Evolutionary conservation across 371 early-diverging fungal genomes (phyloP).

Genomic region (Mucor saturninus): DNA sequence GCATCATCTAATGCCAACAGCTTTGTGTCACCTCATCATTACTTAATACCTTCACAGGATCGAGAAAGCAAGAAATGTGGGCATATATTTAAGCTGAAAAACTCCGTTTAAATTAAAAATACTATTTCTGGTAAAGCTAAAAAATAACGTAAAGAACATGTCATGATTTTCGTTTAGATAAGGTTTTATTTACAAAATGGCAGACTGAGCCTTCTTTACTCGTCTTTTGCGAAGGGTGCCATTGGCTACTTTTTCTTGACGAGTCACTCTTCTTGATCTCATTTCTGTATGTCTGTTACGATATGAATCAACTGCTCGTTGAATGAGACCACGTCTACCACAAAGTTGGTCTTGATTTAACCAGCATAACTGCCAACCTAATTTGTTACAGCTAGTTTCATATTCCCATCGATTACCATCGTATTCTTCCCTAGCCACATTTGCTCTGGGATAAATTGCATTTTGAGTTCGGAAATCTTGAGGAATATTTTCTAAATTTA

Average conservation of each 20-base stretch:
- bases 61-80: background rate
- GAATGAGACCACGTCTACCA: slow-evolving; percentile 86
- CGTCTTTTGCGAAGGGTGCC: slow-evolving; percentile 67
- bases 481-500: slow-evolving; percentile 62
- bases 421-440: slow-evolving; percentile 65
- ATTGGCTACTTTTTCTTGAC: slow-evolving; percentile 75
- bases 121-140: background rate
- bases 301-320: slow-evolving; percentile 90
- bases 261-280: slow-evolving; percentile 72
- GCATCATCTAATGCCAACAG: background rate
- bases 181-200: slow-evolving; percentile 9
- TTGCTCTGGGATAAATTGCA: slow-evolving; percentile 87
- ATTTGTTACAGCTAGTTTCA: slow-evolving; percentile 84
- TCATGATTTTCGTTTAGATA: background rate
- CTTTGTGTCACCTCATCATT: background rate
- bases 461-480: slow-evolving; percentile 75
- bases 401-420: slow-evolving; percentile 90
- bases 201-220: slow-evolving; percentile 26
- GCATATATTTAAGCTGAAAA: slow-evolving; percentile 2
- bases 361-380: slow-evolving; percentile 87
- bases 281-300: slow-evolving; percentile 78
- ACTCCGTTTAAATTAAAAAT: background rate
- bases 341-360: slow-evolving; percentile 77
- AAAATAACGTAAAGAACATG: background rate
- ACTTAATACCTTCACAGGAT: background rate